Percentiles rank a stretch among this genome's conserved stretches.
Evolutionary conservation across 345 rosid genomes (phyloP).

Genomic region (Passiflora organensis): DNA sequence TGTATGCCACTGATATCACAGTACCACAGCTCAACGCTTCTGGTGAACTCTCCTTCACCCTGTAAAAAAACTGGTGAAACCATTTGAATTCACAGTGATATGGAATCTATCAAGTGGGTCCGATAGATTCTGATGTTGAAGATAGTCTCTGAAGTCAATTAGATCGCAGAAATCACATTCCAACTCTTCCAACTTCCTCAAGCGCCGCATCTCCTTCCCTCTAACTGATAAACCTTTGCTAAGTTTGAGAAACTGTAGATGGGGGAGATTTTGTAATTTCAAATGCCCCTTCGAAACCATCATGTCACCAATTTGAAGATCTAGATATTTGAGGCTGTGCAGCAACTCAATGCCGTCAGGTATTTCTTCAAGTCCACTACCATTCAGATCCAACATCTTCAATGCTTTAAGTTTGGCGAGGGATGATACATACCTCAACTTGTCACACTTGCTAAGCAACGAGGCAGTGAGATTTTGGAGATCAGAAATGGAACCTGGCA

Average conservation of each 20-base stretch:
- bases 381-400: constrained; percentile 8
- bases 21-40: not conserved
- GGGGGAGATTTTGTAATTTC: not conserved
- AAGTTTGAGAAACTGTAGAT: not conserved
- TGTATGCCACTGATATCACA: not conserved
- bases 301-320: too few relatives aligned
- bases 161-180: not conserved
- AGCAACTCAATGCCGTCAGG: constrained; percentile 20
- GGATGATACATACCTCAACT: constrained; percentile 4
- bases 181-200: not conserved
- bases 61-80: not conserved
- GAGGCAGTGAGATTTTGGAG: constrained; percentile 15
- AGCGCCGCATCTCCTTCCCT: not conserved
- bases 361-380: not conserved
- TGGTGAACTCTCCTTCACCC: not conserved
- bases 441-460: not conserved
- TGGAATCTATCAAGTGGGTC: not conserved
- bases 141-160: not conserved
- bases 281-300: too few relatives aligned
- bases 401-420: constrained; percentile 4
- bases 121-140: not conserved
- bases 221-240: not conserved
- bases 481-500: constrained; percentile 10
- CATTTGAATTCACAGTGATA: not conserved
- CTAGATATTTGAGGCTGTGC: constrained; percentile 16